Conservation (phyloP, 352 stramenopile species). For the Pythium biforme region DNA sequence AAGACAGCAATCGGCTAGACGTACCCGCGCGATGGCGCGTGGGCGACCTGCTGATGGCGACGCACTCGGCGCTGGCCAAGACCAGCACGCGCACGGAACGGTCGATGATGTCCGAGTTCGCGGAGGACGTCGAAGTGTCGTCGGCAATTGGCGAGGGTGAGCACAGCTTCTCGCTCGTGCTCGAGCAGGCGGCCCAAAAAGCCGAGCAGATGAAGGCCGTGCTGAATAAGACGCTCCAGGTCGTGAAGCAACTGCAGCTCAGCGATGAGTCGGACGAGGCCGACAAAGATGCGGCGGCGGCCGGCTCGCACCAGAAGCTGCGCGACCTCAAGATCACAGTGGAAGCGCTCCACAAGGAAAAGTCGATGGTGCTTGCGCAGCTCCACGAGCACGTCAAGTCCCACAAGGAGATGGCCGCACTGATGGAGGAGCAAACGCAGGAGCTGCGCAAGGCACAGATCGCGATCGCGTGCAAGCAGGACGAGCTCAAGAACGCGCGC, state of each 20-base stretch:
- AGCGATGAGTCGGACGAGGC: slow-evolving; percentile 28
- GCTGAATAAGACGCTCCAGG: slow-evolving; percentile 33
- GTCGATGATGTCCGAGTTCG: slow-evolving; percentile 54
- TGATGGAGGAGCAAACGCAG: slow-evolving; percentile 52
- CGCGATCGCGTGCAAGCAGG: slow-evolving; percentile 34
- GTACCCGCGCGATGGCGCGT: slow-evolving; percentile 52
- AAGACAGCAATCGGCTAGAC: slow-evolving; percentile 16
- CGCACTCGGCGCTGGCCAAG: slow-evolving; percentile 57
- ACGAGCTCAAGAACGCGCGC: slow-evolving; percentile 39
- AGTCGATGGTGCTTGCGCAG: slow-evolving; percentile 50
- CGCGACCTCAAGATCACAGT: slow-evolving; percentile 50
- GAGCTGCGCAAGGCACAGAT: slow-evolving; percentile 57
- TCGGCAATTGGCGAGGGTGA: slow-evolving; percentile 40
- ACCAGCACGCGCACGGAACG: slow-evolving; percentile 54
- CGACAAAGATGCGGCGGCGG: neutral
- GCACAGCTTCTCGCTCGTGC: slow-evolving; percentile 32
- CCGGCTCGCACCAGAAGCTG: slow-evolving; percentile 29
- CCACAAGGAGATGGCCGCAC: slow-evolving; percentile 43
- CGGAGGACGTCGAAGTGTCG: slow-evolving; percentile 44
- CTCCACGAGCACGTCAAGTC: slow-evolving; percentile 52
- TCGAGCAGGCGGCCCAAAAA: slow-evolving; percentile 35
- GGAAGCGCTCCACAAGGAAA: slow-evolving; percentile 61
- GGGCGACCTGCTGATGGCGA: slow-evolving; percentile 59
- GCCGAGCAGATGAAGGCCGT: slow-evolving; percentile 40
- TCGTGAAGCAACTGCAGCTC: slow-evolving; percentile 54